These are phyloP conservation scores for Rhodofomes roseus DNA, from an alignment of 1,284 basidiomycete species.

Conservation along the genomic window DNA sequence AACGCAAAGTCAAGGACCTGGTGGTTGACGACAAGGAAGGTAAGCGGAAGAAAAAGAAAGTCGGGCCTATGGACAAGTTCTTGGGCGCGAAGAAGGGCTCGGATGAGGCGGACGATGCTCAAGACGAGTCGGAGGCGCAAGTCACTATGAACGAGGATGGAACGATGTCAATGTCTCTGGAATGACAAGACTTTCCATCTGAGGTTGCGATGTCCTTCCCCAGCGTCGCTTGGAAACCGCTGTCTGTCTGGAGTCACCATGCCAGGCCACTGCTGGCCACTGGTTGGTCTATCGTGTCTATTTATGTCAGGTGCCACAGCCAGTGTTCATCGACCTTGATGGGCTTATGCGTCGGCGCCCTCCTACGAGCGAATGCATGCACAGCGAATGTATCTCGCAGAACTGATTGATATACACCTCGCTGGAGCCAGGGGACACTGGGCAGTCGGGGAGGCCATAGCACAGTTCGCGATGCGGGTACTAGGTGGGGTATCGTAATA, in stretches of 20 bases:
- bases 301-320: too few relatives aligned
- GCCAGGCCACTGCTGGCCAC: too few relatives aligned
- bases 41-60: constrained; percentile 7
- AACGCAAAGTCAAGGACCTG: constrained; percentile 37
- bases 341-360: too few relatives aligned
- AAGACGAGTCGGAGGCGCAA: constrained; percentile 8
- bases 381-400: background rate
- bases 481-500: background rate
- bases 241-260: too few relatives aligned
- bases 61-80: constrained; percentile 35
- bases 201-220: too few relatives aligned
- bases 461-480: background rate
- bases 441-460: background rate
- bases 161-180: constrained; percentile 20
- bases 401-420: too few relatives aligned
- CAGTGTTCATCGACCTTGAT: background rate
- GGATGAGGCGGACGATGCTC: constrained; percentile 1
- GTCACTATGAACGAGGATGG: constrained; percentile 28
- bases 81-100: constrained; percentile 9
- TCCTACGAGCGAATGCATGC: too few relatives aligned
- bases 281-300: too few relatives aligned
- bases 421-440: too few relatives aligned
- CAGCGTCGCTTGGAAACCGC: too few relatives aligned
- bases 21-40: constrained; percentile 17
- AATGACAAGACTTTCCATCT: background rate